Base-by-base conservation (phyloP, 2,329 filamentous ascomycete species). In the Helicocarpus griseus region DNA sequence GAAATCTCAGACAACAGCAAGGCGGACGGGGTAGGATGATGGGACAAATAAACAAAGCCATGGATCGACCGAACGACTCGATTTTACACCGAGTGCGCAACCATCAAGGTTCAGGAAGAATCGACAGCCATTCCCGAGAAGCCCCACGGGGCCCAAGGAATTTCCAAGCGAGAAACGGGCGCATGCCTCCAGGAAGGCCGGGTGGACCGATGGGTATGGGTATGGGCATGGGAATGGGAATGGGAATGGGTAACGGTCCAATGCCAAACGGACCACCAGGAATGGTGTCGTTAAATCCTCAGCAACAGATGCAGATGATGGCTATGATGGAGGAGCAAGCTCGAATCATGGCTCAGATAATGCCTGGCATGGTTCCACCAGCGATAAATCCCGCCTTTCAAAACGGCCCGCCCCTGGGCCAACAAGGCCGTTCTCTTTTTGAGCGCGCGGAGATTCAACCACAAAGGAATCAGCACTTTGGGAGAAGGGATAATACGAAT, bases 291-390 rank as follows among this genome's bases (percentile, higher is more conserved):
- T 79, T 85, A 75, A 81, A 71, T 69, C 72, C 80, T 67, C 73
- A 86, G 71, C 78, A 88, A 70, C 77, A 91, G 63, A 82, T 87
- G 75, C 80, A 86, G 53, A 75, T 89, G 50, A 83, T 87, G 73
- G 77, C 82, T 39, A 79, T 94, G 73, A 79, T 93, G 57, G 87
- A 95, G 69, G 87, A 95, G 64, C 88, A 95, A 63, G 87, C 87
- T 47, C 81, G 85, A 54, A 87, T 94, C 81, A 89, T 95, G 81
- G 80, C 82, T 50, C 85, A 90, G 58, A 74, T 85, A 64, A 79
- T 79, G 65, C 75, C 74, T 6, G 78, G 78, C 35, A 74, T 76
- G 43, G 72, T 76, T n/a, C 67, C 72, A 36, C 72, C 77, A 2
- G 75, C 72, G 21, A 71, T 79, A 57, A 78, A 78, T 59, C 77